Evolutionary conservation across 768 basidiomycete genomes (phyloP).

Genomic region (Hydnomerulius pinastri): DNA sequence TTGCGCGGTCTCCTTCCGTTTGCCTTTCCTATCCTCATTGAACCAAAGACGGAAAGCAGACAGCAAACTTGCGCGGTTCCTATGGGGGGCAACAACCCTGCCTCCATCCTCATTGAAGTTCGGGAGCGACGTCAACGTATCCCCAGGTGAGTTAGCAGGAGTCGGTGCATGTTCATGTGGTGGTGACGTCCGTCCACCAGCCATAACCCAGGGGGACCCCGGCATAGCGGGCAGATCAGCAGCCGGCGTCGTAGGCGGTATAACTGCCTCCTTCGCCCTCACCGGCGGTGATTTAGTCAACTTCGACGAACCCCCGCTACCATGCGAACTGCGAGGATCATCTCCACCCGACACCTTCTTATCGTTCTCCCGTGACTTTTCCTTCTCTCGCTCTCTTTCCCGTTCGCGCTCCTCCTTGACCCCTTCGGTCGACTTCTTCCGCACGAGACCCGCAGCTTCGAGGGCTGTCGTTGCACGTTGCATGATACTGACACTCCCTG

Average conservation of each 20-base stretch:
- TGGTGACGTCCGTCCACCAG: conserved; percentile 45
- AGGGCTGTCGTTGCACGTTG: conserved; percentile 92
- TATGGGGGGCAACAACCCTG: conserved; percentile 40
- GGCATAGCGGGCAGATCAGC: conserved; percentile 38
- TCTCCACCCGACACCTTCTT: conserved; percentile 46
- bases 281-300: conserved; percentile 71
- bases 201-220: conserved; percentile 76
- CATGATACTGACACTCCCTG: conserved; percentile 94
- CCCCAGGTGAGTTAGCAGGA: conserved; percentile 55
- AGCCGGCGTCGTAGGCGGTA: conserved; percentile 53
- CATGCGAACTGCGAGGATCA: conserved; percentile 67
- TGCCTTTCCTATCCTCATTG: conserved; percentile 87
- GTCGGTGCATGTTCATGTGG: conserved; percentile 40
- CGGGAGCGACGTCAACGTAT: conserved; percentile 51
- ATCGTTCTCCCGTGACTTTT: conserved; percentile 46
- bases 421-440: conserved; percentile 79
- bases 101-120: conserved; percentile 35
- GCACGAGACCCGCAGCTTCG: conserved; percentile 80
- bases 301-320: conserved; percentile 57
- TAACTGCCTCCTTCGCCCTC: conserved; percentile 48
- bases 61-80: conserved; percentile 78
- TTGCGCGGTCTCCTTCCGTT: conserved; percentile 58
- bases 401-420: conserved; percentile 63
- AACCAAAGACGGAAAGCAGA: conserved; percentile 91
- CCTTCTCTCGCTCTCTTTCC: conserved; percentile 37